phyloP scores from a whole-genome alignment of 83 land plant species.

The Thuja plicata region DNA sequence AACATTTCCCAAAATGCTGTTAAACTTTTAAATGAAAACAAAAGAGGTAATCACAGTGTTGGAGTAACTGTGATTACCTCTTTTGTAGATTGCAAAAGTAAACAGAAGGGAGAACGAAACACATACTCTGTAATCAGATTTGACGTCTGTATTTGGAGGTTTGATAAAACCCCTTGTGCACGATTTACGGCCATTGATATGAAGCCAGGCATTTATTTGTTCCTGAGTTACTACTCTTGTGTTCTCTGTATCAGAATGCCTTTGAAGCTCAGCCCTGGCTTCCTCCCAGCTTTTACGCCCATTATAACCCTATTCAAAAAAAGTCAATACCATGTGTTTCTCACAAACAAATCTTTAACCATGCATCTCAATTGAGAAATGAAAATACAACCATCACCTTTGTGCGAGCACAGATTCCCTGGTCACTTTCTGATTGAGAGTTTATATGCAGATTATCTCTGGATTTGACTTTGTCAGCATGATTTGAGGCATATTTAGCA shows the following conservation, averaged over 20 bases:
- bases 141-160: constrained; percentile 37
- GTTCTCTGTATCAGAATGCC: constrained; percentile 13
- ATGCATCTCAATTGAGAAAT: neutral
- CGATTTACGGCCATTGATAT: constrained; percentile 68
- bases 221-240: constrained; percentile 63
- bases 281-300: constrained; percentile 57
- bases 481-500: constrained; percentile 26
- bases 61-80: no score
- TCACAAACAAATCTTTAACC: neutral
- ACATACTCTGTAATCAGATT: constrained; percentile 60
- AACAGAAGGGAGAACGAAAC: neutral
- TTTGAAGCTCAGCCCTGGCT: constrained; percentile 20
- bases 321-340: neutral
- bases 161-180: constrained; percentile 45
- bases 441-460: neutral
- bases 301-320: constrained; percentile 49
- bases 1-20: no score
- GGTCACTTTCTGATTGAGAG: constrained; percentile 4
- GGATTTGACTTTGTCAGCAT: constrained; percentile 9
- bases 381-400: constrained; percentile 40
- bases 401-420: constrained; percentile 67
- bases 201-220: constrained; percentile 79
- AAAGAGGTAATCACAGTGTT: no score
- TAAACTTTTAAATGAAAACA: no score
- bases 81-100: neutral